Evolutionary conservation across 352 stramenopile species (phyloP).

Genomic region (Pythium guiyangense): DNA sequence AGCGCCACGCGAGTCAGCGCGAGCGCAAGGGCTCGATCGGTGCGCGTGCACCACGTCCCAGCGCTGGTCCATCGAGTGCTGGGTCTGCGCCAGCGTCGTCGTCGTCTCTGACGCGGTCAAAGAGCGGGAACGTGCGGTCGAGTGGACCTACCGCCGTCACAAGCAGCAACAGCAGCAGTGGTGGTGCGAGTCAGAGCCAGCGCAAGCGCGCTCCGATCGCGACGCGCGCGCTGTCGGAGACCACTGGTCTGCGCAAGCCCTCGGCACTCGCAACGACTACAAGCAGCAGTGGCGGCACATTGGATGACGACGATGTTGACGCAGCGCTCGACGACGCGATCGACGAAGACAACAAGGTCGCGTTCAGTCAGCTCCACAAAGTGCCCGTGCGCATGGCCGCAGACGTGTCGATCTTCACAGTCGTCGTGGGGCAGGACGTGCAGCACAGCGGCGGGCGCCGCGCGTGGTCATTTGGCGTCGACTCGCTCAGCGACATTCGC

Average conservation of each 20-base stretch:
- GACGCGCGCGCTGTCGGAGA: slow-evolving; percentile 1
- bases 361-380: slow-evolving; percentile 72
- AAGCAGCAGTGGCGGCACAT: slow-evolving; percentile 13
- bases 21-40: slow-evolving; percentile 28
- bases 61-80: background rate
- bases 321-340: slow-evolving; percentile 22
- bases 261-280: slow-evolving; percentile 2
- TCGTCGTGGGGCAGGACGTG: slow-evolving; percentile 62
- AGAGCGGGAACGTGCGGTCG: too few species aligned
- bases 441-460: slow-evolving; percentile 59
- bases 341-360: slow-evolving; percentile 79
- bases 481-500: slow-evolving; percentile 60
- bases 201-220: too few species aligned
- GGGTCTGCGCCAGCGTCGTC: slow-evolving; percentile 11
- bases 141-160: too few species aligned
- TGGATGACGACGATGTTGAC: slow-evolving; percentile 47
- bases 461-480: slow-evolving; percentile 53
- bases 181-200: background rate
- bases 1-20: slow-evolving; percentile 51
- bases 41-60: slow-evolving; percentile 11
- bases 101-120: too few species aligned
- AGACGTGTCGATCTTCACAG: slow-evolving; percentile 62
- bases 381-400: slow-evolving; percentile 64
- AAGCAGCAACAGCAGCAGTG: too few species aligned
- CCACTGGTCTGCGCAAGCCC: slow-evolving; percentile 9